Evolutionary conservation across 306 rosid genomes (phyloP).

Genomic region (Begonia masoniana): DNA sequence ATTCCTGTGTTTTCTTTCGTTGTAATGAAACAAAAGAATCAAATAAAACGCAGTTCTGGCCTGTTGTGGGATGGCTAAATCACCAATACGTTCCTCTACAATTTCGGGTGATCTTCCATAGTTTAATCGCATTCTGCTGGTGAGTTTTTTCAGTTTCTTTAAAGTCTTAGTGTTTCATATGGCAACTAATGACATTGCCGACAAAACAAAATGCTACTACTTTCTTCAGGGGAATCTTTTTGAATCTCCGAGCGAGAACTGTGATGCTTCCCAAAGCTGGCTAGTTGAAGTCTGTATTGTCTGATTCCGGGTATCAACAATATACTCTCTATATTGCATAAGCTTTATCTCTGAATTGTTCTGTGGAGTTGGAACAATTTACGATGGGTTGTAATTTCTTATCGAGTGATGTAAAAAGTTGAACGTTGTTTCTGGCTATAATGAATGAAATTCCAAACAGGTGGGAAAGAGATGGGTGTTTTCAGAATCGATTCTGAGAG

Average conservation of each 20-base stretch:
- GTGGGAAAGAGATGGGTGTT: too few relatives aligned
- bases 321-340: too few relatives aligned
- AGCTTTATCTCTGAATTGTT: too few relatives aligned
- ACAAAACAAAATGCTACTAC: conserved; percentile 3
- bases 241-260: conserved; percentile 67
- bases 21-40: neutral
- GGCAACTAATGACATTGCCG: neutral
- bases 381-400: too few relatives aligned
- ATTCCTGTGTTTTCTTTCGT: neutral
- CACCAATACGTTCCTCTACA: conserved; percentile 84
- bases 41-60: conserved; percentile 70
- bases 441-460: too few relatives aligned
- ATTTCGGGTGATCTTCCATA: conserved; percentile 72
- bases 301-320: too few relatives aligned
- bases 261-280: conserved; percentile 35
- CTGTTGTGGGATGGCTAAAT: conserved; percentile 78
- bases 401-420: too few relatives aligned
- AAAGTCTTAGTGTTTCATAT: neutral
- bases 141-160: conserved; percentile 5
- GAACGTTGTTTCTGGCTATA: too few relatives aligned
- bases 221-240: conserved; percentile 71
- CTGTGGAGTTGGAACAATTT: too few relatives aligned
- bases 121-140: conserved; percentile 75
- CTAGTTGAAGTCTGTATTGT: too few relatives aligned
- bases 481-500: too few relatives aligned